Base-by-base conservation (phyloP, 768 basidiomycete genomes). In the Lactarius pseudohatsudake region DNA sequence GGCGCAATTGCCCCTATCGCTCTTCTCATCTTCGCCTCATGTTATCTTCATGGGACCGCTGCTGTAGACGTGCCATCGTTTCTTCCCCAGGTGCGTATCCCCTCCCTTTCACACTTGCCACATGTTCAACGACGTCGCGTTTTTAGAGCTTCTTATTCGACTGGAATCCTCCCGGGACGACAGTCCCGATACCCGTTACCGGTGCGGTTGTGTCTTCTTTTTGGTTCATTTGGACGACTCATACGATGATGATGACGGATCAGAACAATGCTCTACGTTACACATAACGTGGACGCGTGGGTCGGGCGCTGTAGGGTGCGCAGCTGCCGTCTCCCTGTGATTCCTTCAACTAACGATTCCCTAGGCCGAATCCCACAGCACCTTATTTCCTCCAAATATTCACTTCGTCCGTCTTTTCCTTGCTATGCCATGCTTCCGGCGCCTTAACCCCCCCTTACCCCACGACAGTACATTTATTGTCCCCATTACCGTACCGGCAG, bases 361-460 rank as follows among this genome's bases (percentile, higher is more conserved):
- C 56, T 64, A 88, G 86, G 6, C 85, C 85, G 9, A 81, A 83
- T 69, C 84, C 84, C 3, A 75, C 74, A 7, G 79, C 85, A 5
- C 86, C 86, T 18, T 87, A 86, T 73, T 84, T 75, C 71, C 81
- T 88, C 4, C 84, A 86, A 71, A 78, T 87, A 10, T 87, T 84
- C 71, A 84, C 85, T 16, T 86, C 85, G 86, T 86, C 64, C 73
- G 85, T 77, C 9, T 22, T 50, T 50, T 58, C 53, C 38, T 43
- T 62, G 34, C 43, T 59, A 9, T 28, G 32, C 22, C 8, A 13
- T n/a, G 2, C 30, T 11, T 30, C 45, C 26, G n/a, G 11, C 61
- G 11, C 22, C 38, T 58, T 45, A 38, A 32, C 32, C 8, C 34
- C 62, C 36, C 1, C 36, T 18, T 32, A n/a, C 22, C 26, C 22